phyloP scores from a whole-genome alignment of 2,329 filamentous ascomycete species.

The Moelleriella libera region DNA sequence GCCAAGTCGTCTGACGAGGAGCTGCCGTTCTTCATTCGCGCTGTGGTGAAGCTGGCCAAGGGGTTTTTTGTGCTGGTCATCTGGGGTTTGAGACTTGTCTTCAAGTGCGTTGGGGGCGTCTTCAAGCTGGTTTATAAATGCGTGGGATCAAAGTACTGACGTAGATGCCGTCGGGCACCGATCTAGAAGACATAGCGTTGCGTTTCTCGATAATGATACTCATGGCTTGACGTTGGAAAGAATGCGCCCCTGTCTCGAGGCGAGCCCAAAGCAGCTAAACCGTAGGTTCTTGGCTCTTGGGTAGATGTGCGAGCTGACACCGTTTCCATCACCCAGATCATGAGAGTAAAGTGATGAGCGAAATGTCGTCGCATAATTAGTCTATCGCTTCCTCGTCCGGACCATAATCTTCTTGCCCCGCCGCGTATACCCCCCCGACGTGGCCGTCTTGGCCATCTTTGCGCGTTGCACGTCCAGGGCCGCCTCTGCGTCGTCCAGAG shows the following conservation, averaged over 20 bases:
- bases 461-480: slow-evolving; percentile 44
- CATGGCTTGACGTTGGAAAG: not conserved
- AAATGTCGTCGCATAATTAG: not conserved
- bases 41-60: slow-evolving; percentile 34
- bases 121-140: slow-evolving; percentile 37
- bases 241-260: not conserved
- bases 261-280: not conserved
- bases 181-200: not conserved
- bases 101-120: slow-evolving; percentile 38
- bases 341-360: not conserved
- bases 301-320: too few species aligned
- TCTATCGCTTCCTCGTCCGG: slow-evolving; percentile 44
- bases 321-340: not conserved
- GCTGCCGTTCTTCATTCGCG: slow-evolving; percentile 33
- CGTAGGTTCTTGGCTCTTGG: too few species aligned
- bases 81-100: slow-evolving; percentile 40
- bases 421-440: slow-evolving; percentile 43
- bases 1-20: slow-evolving; percentile 28
- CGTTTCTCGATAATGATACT: not conserved
- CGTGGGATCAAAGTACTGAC: slow-evolving; percentile 26
- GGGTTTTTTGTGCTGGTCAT: slow-evolving; percentile 42
- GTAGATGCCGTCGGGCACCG: too few species aligned
- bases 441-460: slow-evolving; percentile 52
- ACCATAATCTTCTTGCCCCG: slow-evolving; percentile 49
- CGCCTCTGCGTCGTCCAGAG: slow-evolving; percentile 39